phyloP scores from a whole-genome alignment of 805 yeast species.

The Yamadazyma sp. region DNA sequence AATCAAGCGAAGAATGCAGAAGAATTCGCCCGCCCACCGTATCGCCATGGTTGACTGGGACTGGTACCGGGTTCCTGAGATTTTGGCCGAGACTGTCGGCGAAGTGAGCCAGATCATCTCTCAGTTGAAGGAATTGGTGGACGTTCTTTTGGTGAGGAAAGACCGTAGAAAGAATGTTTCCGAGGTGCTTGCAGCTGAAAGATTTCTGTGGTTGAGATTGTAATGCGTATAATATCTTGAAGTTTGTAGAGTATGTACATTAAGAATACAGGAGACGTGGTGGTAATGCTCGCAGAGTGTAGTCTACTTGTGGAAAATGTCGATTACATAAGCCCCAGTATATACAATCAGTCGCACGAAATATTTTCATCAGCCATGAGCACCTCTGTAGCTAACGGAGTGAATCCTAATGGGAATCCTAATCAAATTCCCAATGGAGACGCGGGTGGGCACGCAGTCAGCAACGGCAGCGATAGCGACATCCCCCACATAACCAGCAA shows the following conservation, averaged over 20 bases:
- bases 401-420: too few species aligned
- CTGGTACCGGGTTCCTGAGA: constrained; percentile 55
- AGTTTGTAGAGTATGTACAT: too few species aligned
- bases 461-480: constrained; percentile 13
- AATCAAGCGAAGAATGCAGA: constrained; percentile 39
- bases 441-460: neutral
- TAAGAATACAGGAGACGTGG: too few species aligned
- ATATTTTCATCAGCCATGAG: too few species aligned
- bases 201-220: neutral
- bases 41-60: constrained; percentile 93
- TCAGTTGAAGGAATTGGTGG: constrained; percentile 30
- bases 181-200: constrained; percentile 15
- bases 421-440: too few species aligned
- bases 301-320: too few species aligned
- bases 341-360: too few species aligned
- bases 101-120: constrained; percentile 20
- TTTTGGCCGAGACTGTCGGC: constrained; percentile 13
- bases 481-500: constrained; percentile 76
- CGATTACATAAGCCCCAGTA: too few species aligned
- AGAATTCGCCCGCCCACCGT: constrained; percentile 73
- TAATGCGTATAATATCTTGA: too few species aligned
- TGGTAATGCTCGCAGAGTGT: too few species aligned
- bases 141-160: constrained; percentile 36
- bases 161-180: constrained; percentile 28
- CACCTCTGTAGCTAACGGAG: too few species aligned